Base-by-base conservation (phyloP, 352 stramenopile species). In the Pythium aquatile region DNA sequence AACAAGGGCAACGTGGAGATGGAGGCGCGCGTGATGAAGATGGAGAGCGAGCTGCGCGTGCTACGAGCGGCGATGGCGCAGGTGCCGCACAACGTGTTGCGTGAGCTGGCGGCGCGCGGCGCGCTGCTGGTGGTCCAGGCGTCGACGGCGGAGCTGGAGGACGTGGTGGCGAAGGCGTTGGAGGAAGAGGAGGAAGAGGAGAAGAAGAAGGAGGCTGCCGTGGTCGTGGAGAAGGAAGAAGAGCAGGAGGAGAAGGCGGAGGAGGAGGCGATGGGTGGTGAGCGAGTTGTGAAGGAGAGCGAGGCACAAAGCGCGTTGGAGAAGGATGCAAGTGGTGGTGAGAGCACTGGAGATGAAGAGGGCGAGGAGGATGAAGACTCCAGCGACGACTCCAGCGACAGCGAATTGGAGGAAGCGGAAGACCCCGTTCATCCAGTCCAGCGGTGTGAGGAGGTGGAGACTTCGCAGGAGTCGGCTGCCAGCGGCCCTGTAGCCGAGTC, bases 1-100 rank as follows among this genome's bases (percentile, higher is more conserved):
- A 28, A 49, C 17, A 29, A 49, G 28, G 32, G 32, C 32, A 35
- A 35, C 32, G 28, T 13, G 42, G 17, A 28, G 17, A 49, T 59
- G 44, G 62, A 68, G 39, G 10, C 26, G 40, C 63, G 63, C 55
- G 42, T 69, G 14, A 42, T 33, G 46, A 53, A 44, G 48, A 40
- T 69, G 63, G 63, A 69, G 20, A 32, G 48, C n/a, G 55, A 69
- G 63, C 28, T 69, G 26, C 49, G 55, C n/a, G 39, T 51, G 46
- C 49, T 69, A 28, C 24, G 33, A 20, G n/a, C n/a, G 4, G 28
- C 47, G 33, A 40, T 69, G 11, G 35, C 55, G 29, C 16, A n/a
- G 5, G 26, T 64, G 46, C 55, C 42, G 47, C 48, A 59, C 39
- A 58, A 39, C 47, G 39, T 69, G 16, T 17, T 64, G 35, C 37